Conservation (phyloP, 441 rosid species). For the Erodium moschatum region DNA sequence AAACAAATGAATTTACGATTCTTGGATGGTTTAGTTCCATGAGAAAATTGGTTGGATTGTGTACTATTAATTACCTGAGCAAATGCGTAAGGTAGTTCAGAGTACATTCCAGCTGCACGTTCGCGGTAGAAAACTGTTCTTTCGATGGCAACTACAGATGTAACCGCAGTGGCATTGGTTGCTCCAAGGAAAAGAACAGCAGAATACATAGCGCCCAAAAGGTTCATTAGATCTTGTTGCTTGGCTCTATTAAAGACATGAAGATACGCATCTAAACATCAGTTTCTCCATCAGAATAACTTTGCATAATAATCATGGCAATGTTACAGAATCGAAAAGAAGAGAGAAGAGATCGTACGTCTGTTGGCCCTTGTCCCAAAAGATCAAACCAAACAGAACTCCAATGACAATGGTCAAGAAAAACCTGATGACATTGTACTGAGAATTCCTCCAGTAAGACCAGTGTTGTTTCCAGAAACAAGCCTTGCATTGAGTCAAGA, state of each 20-base stretch:
- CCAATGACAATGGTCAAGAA: conserved; percentile 55
- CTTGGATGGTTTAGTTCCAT: neutral
- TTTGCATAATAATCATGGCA: too few species aligned
- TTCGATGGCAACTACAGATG: conserved; percentile 49
- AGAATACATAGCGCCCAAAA: conserved; percentile 60
- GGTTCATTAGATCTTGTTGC: conserved; percentile 32
- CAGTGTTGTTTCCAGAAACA: conserved; percentile 74
- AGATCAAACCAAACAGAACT: conserved; percentile 61
- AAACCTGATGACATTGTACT: conserved; percentile 61
- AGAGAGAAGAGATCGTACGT: conserved; percentile 27
- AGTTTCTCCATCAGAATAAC: neutral
- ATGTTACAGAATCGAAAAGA: neutral
- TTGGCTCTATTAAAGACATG: neutral
- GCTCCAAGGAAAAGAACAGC: conserved; percentile 57
- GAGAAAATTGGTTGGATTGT: neutral
- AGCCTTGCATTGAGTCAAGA: conserved; percentile 52
- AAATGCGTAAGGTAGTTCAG: conserved; percentile 60
- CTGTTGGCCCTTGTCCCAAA: conserved; percentile 63
- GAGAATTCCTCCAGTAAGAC: conserved; percentile 82
- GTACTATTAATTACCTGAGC: conserved; percentile 36
- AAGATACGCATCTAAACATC: neutral
- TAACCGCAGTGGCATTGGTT: conserved; percentile 48
- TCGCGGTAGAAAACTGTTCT: conserved; percentile 61
- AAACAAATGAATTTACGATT: neutral
- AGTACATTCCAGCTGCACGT: conserved; percentile 79